Evolutionary conservation across 306 rosid genomes (phyloP), one percentile per base, ranked within the genome.

Genomic region (Begonia masoniana): DNA sequence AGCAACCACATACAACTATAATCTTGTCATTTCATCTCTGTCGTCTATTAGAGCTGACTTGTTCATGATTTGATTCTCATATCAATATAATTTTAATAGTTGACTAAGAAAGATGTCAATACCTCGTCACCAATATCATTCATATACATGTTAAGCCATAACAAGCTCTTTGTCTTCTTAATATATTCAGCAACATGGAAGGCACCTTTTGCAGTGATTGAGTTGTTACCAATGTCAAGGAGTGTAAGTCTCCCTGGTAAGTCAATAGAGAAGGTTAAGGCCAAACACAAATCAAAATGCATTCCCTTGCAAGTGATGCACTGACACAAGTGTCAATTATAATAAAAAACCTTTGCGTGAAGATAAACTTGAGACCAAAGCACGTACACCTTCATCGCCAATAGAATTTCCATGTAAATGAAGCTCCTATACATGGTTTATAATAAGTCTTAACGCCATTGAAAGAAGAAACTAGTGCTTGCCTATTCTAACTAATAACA

Each of bases 111-210:
- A 15, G 49, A 57, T 43, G 49, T 41, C 39, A 7, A 59, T 88
- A 91, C 99, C 96, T 86, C 88, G 58, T 91, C 99, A 39, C 92
- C 92, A 47, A 91, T 81, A 71, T 91, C 99, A 73, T 91, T 91
- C 99, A 91, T 91, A 80, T 78, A 83, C 73, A 86, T 71, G 65
- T 86, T 83, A 80, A 91, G 68, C 83, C 82, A 76, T 54, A 83
- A 61, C 52, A 91, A 60, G 75, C 73, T 86, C 76, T 58, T 86
- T 74, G 74, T 71, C 82, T 74, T 91, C 76, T 63, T 81, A 53
- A 86, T 52, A 64, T 69, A 86, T 74, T 79, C 96, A 15, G 92
- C 92, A 43, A 91, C 88, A 67, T 83, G 80, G 65, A 78, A 79
- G 8, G 85, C 92, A 41, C 96, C 99, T 66, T 67, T 78, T 57